Evolutionary conservation across 441 rosid species (phyloP).

Genomic region (Omphalea diandra): DNA sequence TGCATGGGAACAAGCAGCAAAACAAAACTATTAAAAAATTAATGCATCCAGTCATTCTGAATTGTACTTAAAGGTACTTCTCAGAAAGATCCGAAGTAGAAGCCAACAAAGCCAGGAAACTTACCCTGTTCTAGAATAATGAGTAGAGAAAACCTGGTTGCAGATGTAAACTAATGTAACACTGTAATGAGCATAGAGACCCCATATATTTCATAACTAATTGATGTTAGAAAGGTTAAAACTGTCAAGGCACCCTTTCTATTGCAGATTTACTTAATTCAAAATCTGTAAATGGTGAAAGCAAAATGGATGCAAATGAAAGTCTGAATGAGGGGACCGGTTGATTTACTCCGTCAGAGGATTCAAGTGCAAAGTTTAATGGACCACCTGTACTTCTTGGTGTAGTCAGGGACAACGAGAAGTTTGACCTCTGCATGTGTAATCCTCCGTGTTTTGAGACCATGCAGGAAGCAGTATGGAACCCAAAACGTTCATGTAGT

Average conservation of each 20-base stretch:
- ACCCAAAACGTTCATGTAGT: conserved; percentile 91
- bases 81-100: neutral
- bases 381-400: conserved; percentile 59
- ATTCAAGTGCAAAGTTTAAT: conserved; percentile 31
- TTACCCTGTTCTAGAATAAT: neutral
- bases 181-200: conserved; percentile 83
- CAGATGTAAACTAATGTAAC: conserved; percentile 86
- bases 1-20: neutral
- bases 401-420: conserved; percentile 68
- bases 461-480: conserved; percentile 78
- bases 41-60: no score
- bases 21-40: neutral
- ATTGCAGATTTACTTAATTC: conserved; percentile 21
- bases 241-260: conserved; percentile 22
- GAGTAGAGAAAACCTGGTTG: conserved; percentile 11
- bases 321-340: conserved; percentile 23
- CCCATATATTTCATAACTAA: conserved; percentile 58
- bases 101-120: neutral
- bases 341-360: conserved; percentile 18
- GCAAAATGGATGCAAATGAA: conserved; percentile 17
- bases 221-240: conserved; percentile 67
- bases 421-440: conserved; percentile 91
- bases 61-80: neutral
- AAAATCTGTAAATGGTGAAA: conserved; percentile 25
- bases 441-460: conserved; percentile 95